Evolutionary conservation across 371 early-diverging fungal species (phyloP).

Genomic region (Dipsacomyces acuminosporus): DNA sequence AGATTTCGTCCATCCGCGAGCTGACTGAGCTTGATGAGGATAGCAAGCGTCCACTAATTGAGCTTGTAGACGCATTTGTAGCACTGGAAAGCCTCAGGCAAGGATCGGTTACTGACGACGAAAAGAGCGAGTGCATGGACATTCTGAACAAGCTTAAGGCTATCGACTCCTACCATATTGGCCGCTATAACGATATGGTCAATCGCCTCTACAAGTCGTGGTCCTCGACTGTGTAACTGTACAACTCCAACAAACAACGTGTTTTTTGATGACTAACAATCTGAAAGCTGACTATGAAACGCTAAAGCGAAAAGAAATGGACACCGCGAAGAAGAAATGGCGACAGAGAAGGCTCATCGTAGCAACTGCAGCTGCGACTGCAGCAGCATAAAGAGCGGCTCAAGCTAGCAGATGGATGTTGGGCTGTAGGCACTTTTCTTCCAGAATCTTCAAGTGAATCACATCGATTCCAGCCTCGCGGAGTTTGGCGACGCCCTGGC

Average conservation of each 20-base stretch:
- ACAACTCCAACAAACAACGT: background rate
- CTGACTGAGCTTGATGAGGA: slow-evolving; percentile 83
- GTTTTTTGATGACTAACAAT: background rate
- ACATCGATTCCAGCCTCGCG: slow-evolving; percentile 62
- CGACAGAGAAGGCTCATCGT: too few species aligned
- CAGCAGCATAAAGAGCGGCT: too few species aligned
- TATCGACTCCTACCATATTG: slow-evolving; percentile 57
- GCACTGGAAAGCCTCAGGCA: slow-evolving; percentile 34
- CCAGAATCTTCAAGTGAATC: slow-evolving; percentile 57
- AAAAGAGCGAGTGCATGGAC: slow-evolving; percentile 52
- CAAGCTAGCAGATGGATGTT: slow-evolving; percentile 59
- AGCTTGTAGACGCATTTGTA: slow-evolving; percentile 15
- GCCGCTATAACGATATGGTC: slow-evolving; percentile 58
- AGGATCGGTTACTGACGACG: slow-evolving; percentile 15
- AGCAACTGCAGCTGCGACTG: too few species aligned
- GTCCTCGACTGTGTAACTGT: background rate
- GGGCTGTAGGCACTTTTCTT: slow-evolving; percentile 66
- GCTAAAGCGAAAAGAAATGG: background rate
- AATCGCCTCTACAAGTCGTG: slow-evolving; percentile 14
- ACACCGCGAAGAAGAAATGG: too few species aligned
- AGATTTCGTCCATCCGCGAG: slow-evolving; percentile 67
- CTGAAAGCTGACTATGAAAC: background rate
- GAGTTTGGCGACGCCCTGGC: slow-evolving; percentile 61
- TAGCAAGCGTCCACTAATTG: slow-evolving; percentile 67
- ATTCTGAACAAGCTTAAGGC: slow-evolving; percentile 52